Evolutionary conservation across 768 basidiomycete species (phyloP), one percentile per base, ranked within the genome.

Genomic region (Leccinum variicolor): DNA sequence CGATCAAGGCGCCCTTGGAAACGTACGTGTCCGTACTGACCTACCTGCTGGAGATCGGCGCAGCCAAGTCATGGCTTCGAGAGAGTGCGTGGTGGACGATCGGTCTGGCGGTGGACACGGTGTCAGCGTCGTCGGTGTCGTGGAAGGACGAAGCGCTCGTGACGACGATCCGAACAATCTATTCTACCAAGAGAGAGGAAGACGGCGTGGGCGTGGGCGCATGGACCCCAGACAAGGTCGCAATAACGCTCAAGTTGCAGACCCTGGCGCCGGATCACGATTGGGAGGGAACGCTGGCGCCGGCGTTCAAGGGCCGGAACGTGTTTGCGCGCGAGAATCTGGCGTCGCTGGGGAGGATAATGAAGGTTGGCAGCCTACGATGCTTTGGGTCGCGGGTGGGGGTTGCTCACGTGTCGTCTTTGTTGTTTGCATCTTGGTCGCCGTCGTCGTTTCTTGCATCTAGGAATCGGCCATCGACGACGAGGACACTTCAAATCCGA

Each of bases 171-270:
- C 67, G 80, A 36, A 73, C 72, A 2, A 65, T 92, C 26, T 89
- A 87, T 64, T 54, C 50, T 17, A 19, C n/a, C 41, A 57, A 54
- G 7, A 61, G 64, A 9, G 52, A 52, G 19, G 64, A 52, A 6
- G 36, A 39, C 4, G 36, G 17, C 36, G 36, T n/a, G 7, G 36
- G 17, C 36, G 17, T 9, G 8, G n/a, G 39, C 1, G 31, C 63
- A 4, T 98, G 95, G 94, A 87, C 89, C 3, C 86, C 89, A 19
- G 96, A 98, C 69, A 97, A 93, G 72, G 76, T 98, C 29, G 94
- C 92, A 3, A 62, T 97, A 60, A 81, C 85, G 0, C 65, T 97
- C 47, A 84, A 84, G 64, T 71, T 97, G 53, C 89, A 93, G 69
- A 72, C 75, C 11, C 60, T 79, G 28, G 77, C 77, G 60, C 85